Evolutionary conservation across 2,329 filamentous ascomycete species (phyloP).

Genomic region (Paracoccidioides brasiliensis): DNA sequence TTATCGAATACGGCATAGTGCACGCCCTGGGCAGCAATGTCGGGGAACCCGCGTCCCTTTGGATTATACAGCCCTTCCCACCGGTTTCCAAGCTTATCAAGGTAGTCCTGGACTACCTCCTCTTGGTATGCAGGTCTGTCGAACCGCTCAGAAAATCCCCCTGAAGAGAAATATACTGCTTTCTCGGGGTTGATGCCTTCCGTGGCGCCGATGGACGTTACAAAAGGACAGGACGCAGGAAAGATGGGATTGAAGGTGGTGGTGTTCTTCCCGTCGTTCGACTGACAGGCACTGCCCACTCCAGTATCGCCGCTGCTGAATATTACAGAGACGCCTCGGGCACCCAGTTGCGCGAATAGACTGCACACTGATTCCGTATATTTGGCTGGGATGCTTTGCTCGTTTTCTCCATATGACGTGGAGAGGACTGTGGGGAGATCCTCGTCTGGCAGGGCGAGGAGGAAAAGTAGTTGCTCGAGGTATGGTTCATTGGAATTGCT

Average conservation of each 20-base stretch:
- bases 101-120: constrained; percentile 31
- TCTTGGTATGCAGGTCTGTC: constrained; percentile 36
- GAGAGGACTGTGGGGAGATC: constrained; percentile 50
- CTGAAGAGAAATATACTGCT: constrained; percentile 38
- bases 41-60: constrained; percentile 47
- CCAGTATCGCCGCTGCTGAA: constrained; percentile 51
- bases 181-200: constrained; percentile 35
- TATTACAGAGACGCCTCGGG: constrained; percentile 54
- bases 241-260: constrained; percentile 42
- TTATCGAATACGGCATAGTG: constrained; percentile 30
- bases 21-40: constrained; percentile 46
- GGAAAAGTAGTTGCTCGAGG: constrained; percentile 48
- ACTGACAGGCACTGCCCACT: constrained; percentile 42
- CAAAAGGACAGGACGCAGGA: constrained; percentile 47
- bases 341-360: constrained; percentile 50
- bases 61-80: constrained; percentile 37
- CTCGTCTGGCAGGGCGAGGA: constrained; percentile 41
- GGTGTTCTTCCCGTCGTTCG: constrained; percentile 42
- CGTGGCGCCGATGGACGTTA: constrained; percentile 51
- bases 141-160: constrained; percentile 39
- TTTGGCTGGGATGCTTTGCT: constrained; percentile 45
- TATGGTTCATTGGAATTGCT: constrained; percentile 52
- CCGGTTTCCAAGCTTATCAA: constrained; percentile 26
- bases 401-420: constrained; percentile 59
- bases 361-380: constrained; percentile 51